Conservation (phyloP, 2,329 filamentous ascomycete genomes). For the Colletotrichum echinochloae region DNA sequence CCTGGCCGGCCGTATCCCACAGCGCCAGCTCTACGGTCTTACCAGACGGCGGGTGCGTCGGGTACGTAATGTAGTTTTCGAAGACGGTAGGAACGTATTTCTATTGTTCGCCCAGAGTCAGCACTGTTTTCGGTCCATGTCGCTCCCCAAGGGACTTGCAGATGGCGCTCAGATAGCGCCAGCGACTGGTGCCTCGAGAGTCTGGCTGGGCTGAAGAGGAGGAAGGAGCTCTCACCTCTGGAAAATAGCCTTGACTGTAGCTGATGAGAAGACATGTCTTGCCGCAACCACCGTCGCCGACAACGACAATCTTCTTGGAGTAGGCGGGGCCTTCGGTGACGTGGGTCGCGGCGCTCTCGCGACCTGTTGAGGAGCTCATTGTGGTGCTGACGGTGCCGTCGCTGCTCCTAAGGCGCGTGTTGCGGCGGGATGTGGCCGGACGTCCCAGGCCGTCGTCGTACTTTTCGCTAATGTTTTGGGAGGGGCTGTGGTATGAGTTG, state of each 20-base stretch:
- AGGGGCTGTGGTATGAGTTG: constrained; percentile 63
- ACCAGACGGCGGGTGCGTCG: constrained; percentile 85
- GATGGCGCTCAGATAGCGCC: not conserved
- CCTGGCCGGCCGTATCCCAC: constrained; percentile 98
- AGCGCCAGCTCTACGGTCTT: constrained; percentile 97
- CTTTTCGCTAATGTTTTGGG: constrained; percentile 54
- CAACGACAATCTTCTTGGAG: constrained; percentile 99
- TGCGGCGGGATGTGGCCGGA: constrained; percentile 51
- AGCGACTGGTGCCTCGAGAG: not conserved
- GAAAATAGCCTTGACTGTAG: constrained; percentile 98
- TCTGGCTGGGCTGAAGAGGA: not conserved
- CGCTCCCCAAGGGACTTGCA: not conserved
- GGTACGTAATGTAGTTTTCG: constrained; percentile 99
- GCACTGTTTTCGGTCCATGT: constrained; percentile 28
- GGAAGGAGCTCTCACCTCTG: constrained; percentile 75
- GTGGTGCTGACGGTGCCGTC: constrained; percentile 91
- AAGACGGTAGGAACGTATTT: constrained; percentile 99
- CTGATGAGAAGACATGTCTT: constrained; percentile 99
- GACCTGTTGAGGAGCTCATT: constrained; percentile 79
- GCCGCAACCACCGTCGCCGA: constrained; percentile 96
- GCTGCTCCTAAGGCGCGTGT: constrained; percentile 76
- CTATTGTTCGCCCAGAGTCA: constrained; percentile 60
- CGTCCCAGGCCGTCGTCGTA: constrained; percentile 50
- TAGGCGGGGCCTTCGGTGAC: constrained; percentile 92
- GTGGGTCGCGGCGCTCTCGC: constrained; percentile 83